Conservation (phyloP, 176 grass and related monocot species). For the Pontederia crassipes region DNA sequence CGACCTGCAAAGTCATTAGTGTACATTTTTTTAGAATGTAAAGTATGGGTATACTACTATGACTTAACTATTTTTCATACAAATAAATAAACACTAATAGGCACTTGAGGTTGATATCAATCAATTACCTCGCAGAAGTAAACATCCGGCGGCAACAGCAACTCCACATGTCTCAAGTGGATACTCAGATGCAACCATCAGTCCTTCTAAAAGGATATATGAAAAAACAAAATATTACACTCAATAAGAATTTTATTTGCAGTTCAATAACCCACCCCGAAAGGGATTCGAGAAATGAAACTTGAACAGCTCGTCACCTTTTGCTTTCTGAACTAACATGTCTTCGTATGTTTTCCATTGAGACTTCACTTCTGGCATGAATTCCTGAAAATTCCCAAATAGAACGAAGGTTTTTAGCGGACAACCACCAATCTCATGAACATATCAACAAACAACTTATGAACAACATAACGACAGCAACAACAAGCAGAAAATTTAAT, state of each 20-base stretch:
- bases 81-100: background rate
- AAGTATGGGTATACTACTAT: too few species aligned
- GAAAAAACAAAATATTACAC: conserved; percentile 15
- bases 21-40: too few species aligned
- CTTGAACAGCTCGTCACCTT: conserved; percentile 30
- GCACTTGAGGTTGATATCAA: background rate
- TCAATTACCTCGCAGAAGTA: conserved; percentile 61
- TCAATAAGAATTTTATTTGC: background rate
- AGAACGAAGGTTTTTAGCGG: too few species aligned
- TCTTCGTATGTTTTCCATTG: conserved; percentile 63
- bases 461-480: too few species aligned
- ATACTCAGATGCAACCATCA: conserved; percentile 61
- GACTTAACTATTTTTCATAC: too few species aligned
- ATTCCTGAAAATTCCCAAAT: conserved; percentile 24
- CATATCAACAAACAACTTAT: too few species aligned
- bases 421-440: too few species aligned
- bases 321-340: conserved; percentile 37
- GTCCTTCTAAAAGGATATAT: conserved; percentile 22
- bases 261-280: background rate
- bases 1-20: conserved; percentile 42
- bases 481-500: too few species aligned
- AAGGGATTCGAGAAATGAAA: background rate
- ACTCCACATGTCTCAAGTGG: conserved; percentile 56
- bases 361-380: conserved; percentile 36
- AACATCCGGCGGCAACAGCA: conserved; percentile 48